Evolutionary conservation across 164 flowering plant genomes (phyloP), one percentile per base, ranked within the genome.

Genomic region (Annona squamosa): DNA sequence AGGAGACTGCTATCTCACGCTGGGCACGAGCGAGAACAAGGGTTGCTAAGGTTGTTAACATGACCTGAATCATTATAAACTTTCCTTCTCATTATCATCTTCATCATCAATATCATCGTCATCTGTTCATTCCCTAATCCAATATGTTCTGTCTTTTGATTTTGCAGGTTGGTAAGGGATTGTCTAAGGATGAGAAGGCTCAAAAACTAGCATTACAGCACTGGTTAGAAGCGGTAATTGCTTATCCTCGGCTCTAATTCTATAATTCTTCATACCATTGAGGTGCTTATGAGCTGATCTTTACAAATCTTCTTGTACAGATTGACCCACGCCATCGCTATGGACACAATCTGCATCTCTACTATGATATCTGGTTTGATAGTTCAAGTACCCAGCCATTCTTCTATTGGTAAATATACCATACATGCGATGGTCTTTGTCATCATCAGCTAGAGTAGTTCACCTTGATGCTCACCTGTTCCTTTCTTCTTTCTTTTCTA

Each of bases 221-320:
- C 74, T 91, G 97, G 97, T 93, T 91, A 77, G 97, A 91, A 84
- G 93, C 97, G 59, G 97, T 90, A 83, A 87, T 89, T 66, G 52
- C 48, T 10, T 44, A 41, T 37, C 13, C 41, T 46, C 41, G 13
- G 42, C 68, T 65, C 43, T 65, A 52, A 52, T 52, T 52, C 59
- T 16, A 52, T 9, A 10, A 3, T 52, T 9, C 9, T 52, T 52
- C 9, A 52, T 52, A 52, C 13, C 3, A 52, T 16, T 9, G 59
- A 52, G 37, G 37, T 26, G 37, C 37, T 26, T 26, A 26, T 26
- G 37, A n/a, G 37, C 37, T 26, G 37, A 26, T 26, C 37, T 26
- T 26, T 26, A 26, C 37, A 26, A 26, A 26, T 26, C 37, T 26
- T 26, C 37, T 48, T 65, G 2, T 61, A 5, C 80, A 91, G 91